Base-by-base conservation (phyloP, 2,329 filamentous ascomycete genomes). In the Talaromyces atroroseus region DNA sequence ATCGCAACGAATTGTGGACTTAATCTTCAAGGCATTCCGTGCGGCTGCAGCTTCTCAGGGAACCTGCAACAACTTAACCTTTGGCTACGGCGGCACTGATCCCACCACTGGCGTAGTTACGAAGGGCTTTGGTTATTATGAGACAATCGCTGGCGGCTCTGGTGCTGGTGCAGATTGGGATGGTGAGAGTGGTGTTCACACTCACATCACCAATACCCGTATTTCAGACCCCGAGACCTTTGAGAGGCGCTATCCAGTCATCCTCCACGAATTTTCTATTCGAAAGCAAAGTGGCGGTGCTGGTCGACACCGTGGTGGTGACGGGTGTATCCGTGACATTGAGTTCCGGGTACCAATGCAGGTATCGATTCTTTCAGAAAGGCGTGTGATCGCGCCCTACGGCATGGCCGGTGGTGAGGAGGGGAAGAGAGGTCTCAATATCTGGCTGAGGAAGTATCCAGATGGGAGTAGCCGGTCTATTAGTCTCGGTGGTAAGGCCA, bases 11-110 rank as follows among this genome's bases (percentile, higher is more conserved):
- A 84, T 95, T 26, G 92, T 89, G 2, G 90, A 95, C 65, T 88
- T 92, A 32, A 87, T 95, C 3, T 80, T 95, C 59, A 87, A 85
- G 63, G 89, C 89, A 1, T 92, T 94, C 78, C 78, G 81, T 59
- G 89, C 89, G 10, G 91, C 87, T 63, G 88, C 89, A 5, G 90
- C 89, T 38, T 84, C 79, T 18, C 89, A 94, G 66, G 90, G 90
- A 50, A 87, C 89, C 72, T 89, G 85, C 70, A 94, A 94, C 72
- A 92, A 92, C 69, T 79, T 94, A 4, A 92, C 89, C 0, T 94
- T 94, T 66, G 89, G 88, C 60, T 90, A 89, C 64, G 87, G 88
- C 54, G 88, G 88, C 47, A 85, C 87, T 59, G 70, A 80, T 32
- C 74, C 78, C 0, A 78, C 79, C 3, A 75, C 80, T 49, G 78